Percentiles rank a stretch among this genome's conserved stretches.
These are phyloP conservation scores for Entrophospora sp. DNA, from an alignment of 192 early-diverging fungal genomes.

Conservation along the genomic window DNA sequence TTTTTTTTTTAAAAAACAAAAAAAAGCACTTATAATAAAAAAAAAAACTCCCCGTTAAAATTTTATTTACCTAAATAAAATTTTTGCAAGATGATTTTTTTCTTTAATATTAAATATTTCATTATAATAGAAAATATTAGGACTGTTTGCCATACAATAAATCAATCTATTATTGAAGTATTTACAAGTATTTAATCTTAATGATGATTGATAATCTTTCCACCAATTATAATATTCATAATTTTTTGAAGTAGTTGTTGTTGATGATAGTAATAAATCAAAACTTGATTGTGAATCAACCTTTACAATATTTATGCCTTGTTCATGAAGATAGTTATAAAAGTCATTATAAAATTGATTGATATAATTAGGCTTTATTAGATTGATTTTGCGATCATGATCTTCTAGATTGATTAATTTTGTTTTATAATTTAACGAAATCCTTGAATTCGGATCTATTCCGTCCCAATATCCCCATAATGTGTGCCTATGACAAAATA, in stretches of 20 bases:
- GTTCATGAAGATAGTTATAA: conserved; percentile 34
- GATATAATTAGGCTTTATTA: conserved; percentile 23
- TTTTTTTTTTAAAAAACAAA: too few species aligned
- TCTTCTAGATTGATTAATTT: conserved; percentile 23
- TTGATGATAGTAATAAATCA: too few species aligned
- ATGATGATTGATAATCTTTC: conserved; percentile 33
- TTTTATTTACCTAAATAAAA: background rate
- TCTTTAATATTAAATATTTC: too few species aligned
- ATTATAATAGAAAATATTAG: too few species aligned
- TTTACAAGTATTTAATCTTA: conserved; percentile 25
- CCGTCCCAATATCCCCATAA: conserved; percentile 55
- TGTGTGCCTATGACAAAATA: conserved; percentile 19
- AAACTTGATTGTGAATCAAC: conserved; percentile 47
- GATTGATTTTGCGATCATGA: conserved; percentile 20
- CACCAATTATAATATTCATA: conserved; percentile 20
- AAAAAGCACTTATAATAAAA: too few species aligned
- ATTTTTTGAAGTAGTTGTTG: conserved; percentile 18
- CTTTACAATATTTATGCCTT: conserved; percentile 45
- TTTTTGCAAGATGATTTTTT: too few species aligned
- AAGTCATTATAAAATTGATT: conserved; percentile 39
- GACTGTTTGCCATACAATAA: conserved; percentile 47
- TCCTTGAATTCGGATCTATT: conserved; percentile 27
- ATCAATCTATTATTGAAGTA: conserved; percentile 37
- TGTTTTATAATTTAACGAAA: conserved; percentile 21
- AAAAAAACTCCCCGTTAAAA: background rate